Evolutionary conservation across 345 rosid genomes (phyloP), one percentile per base, ranked within the genome.

Genomic region (Populus simonii): DNA sequence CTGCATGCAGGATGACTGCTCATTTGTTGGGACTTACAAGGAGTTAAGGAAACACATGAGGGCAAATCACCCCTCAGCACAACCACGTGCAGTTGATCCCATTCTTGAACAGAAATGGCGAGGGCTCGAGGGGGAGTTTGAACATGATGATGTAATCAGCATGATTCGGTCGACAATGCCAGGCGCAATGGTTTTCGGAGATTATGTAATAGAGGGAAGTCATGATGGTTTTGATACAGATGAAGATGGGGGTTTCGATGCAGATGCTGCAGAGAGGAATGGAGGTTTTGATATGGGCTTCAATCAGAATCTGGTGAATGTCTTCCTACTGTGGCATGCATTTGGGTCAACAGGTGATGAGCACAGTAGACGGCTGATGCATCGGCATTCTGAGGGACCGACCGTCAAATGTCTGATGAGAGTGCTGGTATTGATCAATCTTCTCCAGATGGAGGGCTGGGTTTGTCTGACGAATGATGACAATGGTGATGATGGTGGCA

Each of bases 41-140:
- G 99, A 93, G 85, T 88, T 95, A 41, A 90, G 98, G 91, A 93
- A 93, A 84, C 99, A 93, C 85, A 90, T 95, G 96, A 93, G 59
- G 81, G 77, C 79, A 39, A 92, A 87, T 41, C 98, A 95, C 80
- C 99, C 98, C 33, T 80, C 87, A 53, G 95, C 94, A 8, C 80
- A 77, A 78, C 99, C 98, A 20, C 97, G 94, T 8, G 87, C 87
- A 74, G 96, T 90, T 66, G 98, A 95, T 83, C 98, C 97, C 2
- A 70, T 57, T n/a, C 83, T 84, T 74, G 96, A 93, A 71, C 98
- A 95, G 89, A 91, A 89, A 74, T 95, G 97, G 94, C 87, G 92
- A 84, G 87, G 92, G 79, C 83, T 92, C 39, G 96, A 92, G 88
- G 75, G 88, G 23, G 98, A 90, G 75, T 94, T 86, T 6, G 98